These are phyloP conservation scores for Metschnikowia kofuensis DNA, from an alignment of 805 yeast genomes.

Conservation along the genomic window DNA sequence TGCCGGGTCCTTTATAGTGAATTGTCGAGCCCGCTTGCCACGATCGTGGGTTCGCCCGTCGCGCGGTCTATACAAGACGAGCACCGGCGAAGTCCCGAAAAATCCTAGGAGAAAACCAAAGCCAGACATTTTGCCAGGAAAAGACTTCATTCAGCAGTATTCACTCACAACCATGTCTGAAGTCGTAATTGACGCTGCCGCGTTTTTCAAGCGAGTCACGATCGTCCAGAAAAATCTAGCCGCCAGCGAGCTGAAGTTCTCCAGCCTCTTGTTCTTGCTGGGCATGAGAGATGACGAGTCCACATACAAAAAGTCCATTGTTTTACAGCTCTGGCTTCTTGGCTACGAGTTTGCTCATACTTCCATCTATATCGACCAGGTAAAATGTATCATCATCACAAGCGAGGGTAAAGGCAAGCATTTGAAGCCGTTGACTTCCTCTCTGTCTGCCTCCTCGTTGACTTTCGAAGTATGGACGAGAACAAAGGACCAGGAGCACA, in stretches of 20 bases:
- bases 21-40: background rate
- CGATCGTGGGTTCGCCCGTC: background rate
- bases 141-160: background rate
- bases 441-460: constrained; percentile 38
- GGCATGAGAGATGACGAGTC: constrained; percentile 88
- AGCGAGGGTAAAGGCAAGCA: constrained; percentile 84
- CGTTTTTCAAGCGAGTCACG: constrained; percentile 53
- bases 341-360: constrained; percentile 98
- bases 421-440: constrained; percentile 53
- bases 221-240: constrained; percentile 35
- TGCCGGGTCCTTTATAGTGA: no score
- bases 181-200: constrained; percentile 50
- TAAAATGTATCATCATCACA: constrained; percentile 64
- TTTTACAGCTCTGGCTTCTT: constrained; percentile 84
- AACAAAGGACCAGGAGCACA: constrained; percentile 77
- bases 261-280: constrained; percentile 54
- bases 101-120: constrained; percentile 4
- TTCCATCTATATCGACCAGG: constrained; percentile 59
- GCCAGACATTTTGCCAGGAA: background rate
- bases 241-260: constrained; percentile 17
- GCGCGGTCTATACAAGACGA: constrained; percentile 10
- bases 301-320: constrained; percentile 85
- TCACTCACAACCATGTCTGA: no score
- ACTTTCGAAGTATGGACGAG: constrained; percentile 63
- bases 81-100: background rate